Percentiles rank a stretch among this genome's conserved stretches.
These are phyloP conservation scores for Achaetomium macrosporum DNA, from an alignment of 2,329 filamentous ascomycete genomes.

Conservation along the genomic window DNA sequence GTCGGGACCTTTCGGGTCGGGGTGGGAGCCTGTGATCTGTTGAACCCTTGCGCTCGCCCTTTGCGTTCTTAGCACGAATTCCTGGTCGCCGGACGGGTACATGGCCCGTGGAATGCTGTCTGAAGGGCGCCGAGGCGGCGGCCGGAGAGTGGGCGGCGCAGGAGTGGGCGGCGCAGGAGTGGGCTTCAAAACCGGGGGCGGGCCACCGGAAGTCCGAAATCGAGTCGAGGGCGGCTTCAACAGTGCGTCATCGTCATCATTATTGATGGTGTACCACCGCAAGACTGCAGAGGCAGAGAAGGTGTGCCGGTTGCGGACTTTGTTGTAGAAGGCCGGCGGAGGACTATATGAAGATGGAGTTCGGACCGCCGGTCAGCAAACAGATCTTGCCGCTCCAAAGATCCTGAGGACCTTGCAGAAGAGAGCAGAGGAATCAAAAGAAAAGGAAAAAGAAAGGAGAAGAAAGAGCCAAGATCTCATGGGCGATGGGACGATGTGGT, in stretches of 20 bases:
- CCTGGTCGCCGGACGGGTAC: conserved; percentile 24
- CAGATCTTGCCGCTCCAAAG: neutral
- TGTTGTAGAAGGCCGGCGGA: conserved; percentile 25
- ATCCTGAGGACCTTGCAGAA: neutral
- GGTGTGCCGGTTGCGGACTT: conserved; percentile 19
- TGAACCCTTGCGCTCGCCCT: conserved; percentile 21
- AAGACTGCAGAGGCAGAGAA: conserved; percentile 19
- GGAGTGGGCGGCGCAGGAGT: conserved; percentile 19
- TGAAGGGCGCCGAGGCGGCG: conserved; percentile 8
- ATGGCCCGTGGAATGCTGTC: conserved; percentile 16
- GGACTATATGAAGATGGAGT: conserved; percentile 16
- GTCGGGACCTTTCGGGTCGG: neutral
- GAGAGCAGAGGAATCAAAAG: neutral
- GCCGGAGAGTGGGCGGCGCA: conserved; percentile 14
- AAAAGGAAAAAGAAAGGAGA: neutral
- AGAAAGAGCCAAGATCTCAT: neutral
- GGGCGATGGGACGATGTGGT: conserved; percentile 1
- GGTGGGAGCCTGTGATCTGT: conserved; percentile 10
- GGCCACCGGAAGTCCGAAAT: conserved; percentile 5
- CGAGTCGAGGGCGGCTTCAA: conserved; percentile 17
- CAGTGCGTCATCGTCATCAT: conserved; percentile 17
- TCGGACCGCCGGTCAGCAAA: neutral
- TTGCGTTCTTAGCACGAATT: conserved; percentile 26
- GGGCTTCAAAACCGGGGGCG: conserved; percentile 7
- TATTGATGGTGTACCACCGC: conserved; percentile 13